These are phyloP conservation scores for Beauveria varroae DNA, from an alignment of 2,329 filamentous ascomycete species.

Conservation along the genomic window DNA sequence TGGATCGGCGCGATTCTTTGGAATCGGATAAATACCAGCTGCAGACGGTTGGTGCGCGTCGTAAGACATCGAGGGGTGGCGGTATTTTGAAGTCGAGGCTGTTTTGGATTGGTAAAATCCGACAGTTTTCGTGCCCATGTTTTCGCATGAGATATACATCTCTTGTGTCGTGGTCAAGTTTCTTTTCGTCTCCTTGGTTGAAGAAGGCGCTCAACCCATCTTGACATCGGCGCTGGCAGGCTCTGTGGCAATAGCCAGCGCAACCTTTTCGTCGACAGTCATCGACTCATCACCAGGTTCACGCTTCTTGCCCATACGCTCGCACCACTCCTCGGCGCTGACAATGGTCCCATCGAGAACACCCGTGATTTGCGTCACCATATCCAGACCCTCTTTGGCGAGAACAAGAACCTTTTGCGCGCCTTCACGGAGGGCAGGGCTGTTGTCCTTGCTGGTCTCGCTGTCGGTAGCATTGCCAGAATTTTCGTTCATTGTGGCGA, in stretches of 20 bases:
- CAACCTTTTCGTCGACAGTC: conserved; percentile 17
- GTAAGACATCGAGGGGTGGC: not conserved
- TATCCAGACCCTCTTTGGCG: conserved; percentile 84
- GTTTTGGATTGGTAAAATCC: not conserved
- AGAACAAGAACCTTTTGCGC: conserved; percentile 77
- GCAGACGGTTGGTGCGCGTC: not conserved
- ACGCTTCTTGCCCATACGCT: conserved; percentile 53
- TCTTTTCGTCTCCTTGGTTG: not conserved
- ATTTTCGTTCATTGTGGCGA: conserved; percentile 50
- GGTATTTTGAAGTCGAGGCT: not conserved
- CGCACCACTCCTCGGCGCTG: conserved; percentile 88
- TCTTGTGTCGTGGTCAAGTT: not conserved
- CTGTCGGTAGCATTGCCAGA: conserved; percentile 21
- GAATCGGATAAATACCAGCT: not conserved
- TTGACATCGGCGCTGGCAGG: conserved; percentile 21
- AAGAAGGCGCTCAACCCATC: conserved; percentile 14
- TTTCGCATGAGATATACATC: not conserved
- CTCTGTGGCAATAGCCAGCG: conserved; percentile 20
- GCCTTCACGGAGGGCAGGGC: conserved; percentile 37
- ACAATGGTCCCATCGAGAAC: conserved; percentile 85
- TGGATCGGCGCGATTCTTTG: conserved; percentile 1
- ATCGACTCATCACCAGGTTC: conserved; percentile 15
- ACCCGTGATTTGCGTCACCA: conserved; percentile 85
- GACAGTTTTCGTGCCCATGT: not conserved
- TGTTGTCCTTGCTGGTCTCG: conserved; percentile 25